Evolutionary conservation across 1,139 yeast genomes (phyloP).

Genomic region (Candida sp.): DNA sequence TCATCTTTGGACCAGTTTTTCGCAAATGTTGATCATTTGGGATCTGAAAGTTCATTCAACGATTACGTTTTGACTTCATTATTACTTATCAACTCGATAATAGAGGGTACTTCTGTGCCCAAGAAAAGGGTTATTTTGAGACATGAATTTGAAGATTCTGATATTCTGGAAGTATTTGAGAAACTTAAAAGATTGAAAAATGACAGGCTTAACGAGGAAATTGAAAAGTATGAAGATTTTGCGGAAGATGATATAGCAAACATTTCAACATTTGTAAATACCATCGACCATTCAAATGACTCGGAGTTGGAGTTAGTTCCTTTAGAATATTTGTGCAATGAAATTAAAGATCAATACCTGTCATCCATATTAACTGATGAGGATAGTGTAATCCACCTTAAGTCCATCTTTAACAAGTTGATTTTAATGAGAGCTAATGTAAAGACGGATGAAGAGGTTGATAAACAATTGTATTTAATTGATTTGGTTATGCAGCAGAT

Average conservation of each 20-base stretch:
- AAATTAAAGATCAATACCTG: background rate
- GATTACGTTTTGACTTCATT: slow-evolving; percentile 46
- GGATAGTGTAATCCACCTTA: background rate
- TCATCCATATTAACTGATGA: background rate
- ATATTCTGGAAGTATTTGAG: slow-evolving; percentile 36
- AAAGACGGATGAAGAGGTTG: slow-evolving; percentile 17
- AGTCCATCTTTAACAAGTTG: slow-evolving; percentile 7
- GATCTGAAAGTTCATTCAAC: slow-evolving; percentile 19
- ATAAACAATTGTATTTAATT: slow-evolving; percentile 21
- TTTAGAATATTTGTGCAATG: background rate
- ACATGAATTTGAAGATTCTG: slow-evolving; percentile 38
- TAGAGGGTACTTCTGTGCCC: slow-evolving; percentile 30
- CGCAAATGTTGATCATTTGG: slow-evolving; percentile 13
- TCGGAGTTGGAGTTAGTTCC: background rate
- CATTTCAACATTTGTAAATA: slow-evolving; percentile 9
- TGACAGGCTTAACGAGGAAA: slow-evolving; percentile 41
- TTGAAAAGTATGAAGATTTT: slow-evolving; percentile 37
- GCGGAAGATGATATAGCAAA: slow-evolving; percentile 37
- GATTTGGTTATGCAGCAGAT: slow-evolving; percentile 29
- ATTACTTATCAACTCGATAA: slow-evolving; percentile 39
- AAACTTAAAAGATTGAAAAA: slow-evolving; percentile 32
- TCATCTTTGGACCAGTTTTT: slow-evolving; percentile 31
- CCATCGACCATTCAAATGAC: slow-evolving; percentile 4
- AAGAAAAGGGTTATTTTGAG: slow-evolving; percentile 32
- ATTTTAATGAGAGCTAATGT: slow-evolving; percentile 21